Conservation (phyloP, 345 rosid species). For the Gossypium australe region DNA sequence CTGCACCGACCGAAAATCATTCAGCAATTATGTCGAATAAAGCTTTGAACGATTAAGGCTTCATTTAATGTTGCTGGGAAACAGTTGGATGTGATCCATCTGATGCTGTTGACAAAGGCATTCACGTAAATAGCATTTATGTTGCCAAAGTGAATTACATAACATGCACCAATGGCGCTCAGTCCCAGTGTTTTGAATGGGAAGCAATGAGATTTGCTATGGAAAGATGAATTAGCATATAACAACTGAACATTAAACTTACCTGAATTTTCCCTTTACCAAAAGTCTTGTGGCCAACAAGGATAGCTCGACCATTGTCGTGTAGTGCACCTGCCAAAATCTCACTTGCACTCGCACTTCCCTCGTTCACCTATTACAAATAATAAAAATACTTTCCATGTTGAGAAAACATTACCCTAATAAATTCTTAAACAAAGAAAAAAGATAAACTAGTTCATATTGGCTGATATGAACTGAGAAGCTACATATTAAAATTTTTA, state of each 20-base stretch:
- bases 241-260: constrained; percentile 4
- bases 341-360: constrained; percentile 97
- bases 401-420: not conserved
- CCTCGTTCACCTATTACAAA: constrained; percentile 66
- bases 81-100: not conserved
- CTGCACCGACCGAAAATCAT: constrained; percentile 29
- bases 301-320: constrained; percentile 89
- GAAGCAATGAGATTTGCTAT: not conserved
- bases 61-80: not conserved
- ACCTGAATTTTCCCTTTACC: constrained; percentile 97
- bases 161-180: not conserved
- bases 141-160: not conserved
- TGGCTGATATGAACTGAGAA: not conserved
- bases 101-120: not conserved
- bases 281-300: constrained; percentile 77
- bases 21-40: constrained; percentile 6
- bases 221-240: not conserved
- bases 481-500: not conserved
- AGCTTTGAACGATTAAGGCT: too few species aligned
- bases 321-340: constrained; percentile 86
- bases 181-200: not conserved
- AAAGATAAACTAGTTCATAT: not conserved
- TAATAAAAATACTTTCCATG: not conserved
- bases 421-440: not conserved
- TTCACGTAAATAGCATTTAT: not conserved